A percentile compares a stretch with the other conserved stretches of the same genome.
Evolutionary conservation across 352 stramenopile species (phyloP).

Genomic region (Halophytophthora batemanensis): DNA sequence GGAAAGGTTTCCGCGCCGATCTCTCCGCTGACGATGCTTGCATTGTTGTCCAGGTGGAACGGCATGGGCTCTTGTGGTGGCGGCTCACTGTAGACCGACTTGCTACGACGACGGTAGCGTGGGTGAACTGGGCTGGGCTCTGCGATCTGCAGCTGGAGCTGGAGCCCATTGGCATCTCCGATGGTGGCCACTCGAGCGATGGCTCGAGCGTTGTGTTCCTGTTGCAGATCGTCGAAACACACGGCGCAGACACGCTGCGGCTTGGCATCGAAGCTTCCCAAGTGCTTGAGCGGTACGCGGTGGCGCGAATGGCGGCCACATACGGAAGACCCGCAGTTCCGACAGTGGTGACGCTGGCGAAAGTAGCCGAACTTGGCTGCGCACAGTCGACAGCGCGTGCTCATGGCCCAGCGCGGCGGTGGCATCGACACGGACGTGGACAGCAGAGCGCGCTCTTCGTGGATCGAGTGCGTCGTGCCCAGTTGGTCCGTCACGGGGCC

Average conservation of each 20-base stretch:
- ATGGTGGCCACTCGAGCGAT: constrained; percentile 22
- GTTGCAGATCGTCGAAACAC: constrained; percentile 60
- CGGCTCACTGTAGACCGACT: constrained; percentile 31
- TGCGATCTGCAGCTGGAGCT: constrained; percentile 16
- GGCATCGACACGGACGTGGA: constrained; percentile 18
- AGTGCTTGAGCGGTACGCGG: constrained; percentile 53
- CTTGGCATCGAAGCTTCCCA: constrained; percentile 35
- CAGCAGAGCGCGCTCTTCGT: constrained; percentile 24
- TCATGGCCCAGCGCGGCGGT: constrained; percentile 54
- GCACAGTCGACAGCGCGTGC: constrained; percentile 62
- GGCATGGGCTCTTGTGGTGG: constrained; percentile 5
- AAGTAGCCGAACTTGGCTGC: constrained; percentile 75
- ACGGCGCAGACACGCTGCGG: constrained; percentile 63
- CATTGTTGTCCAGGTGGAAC: constrained; percentile 17
- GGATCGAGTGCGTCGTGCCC: constrained; percentile 12
- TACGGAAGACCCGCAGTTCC: constrained; percentile 77
- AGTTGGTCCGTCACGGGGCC: constrained; percentile 13
- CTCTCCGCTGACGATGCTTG: constrained; percentile 14
- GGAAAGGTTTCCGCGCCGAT: constrained; percentile 6
- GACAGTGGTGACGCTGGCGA: constrained; percentile 74
- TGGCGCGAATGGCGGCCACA: constrained; percentile 70
- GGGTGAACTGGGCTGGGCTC: constrained; percentile 9
- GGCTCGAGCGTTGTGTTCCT: constrained; percentile 39
- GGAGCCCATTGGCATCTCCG: constrained; percentile 15
- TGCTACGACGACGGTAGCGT: constrained; percentile 24